phyloP scores from a whole-genome alignment of 2,329 filamentous ascomycete species.

The Trichoderma asperellum region DNA sequence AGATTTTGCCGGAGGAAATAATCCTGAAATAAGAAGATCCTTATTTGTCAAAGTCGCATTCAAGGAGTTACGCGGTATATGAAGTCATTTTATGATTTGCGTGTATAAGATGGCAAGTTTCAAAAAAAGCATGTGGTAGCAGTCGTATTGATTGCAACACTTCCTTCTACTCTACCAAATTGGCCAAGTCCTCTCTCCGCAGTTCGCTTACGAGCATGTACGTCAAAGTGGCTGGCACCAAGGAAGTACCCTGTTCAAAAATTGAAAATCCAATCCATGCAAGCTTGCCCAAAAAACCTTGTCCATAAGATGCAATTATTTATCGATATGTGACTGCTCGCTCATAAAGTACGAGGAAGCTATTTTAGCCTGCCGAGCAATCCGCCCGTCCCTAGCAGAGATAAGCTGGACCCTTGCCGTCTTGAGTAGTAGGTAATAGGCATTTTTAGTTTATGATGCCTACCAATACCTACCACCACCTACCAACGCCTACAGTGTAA shows the following conservation, averaged over 20 bases:
- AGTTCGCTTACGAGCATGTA: conserved; percentile 7
- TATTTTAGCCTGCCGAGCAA: not conserved
- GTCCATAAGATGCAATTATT: not conserved
- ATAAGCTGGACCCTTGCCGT: not conserved
- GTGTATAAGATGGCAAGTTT: not conserved
- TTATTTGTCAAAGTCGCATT: not conserved
- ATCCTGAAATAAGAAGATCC: not conserved
- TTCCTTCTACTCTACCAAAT: not conserved
- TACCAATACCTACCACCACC: not conserved
- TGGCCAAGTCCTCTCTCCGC: not conserved
- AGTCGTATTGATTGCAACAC: not conserved
- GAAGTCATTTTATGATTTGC: not conserved
- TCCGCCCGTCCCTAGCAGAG: not conserved
- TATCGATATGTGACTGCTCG: not conserved
- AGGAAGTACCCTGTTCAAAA: not conserved
- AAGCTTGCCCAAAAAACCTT: not conserved
- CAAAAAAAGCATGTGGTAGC: not conserved
- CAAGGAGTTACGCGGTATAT: not conserved
- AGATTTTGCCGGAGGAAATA: not conserved
- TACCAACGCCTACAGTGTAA: too few relatives aligned
- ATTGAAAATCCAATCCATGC: not conserved
- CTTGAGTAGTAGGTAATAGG: not conserved
- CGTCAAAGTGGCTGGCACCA: not conserved
- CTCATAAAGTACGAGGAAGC: not conserved
- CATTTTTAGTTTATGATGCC: not conserved